Evolutionary conservation across 1,284 basidiomycete genomes (phyloP).

Genomic region (Golubevia sp.): DNA sequence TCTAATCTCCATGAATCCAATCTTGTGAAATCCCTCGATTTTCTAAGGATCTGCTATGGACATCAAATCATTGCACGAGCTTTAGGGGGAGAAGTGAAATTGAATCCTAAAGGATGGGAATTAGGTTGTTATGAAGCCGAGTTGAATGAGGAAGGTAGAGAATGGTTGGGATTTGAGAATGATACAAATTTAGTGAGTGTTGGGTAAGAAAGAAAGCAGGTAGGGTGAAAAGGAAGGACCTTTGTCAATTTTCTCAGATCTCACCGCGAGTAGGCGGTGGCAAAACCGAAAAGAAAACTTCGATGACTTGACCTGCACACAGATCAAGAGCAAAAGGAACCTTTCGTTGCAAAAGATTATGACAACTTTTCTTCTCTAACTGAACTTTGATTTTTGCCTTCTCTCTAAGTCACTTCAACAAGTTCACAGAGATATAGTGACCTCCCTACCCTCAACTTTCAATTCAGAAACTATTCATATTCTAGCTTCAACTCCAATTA

Average conservation of each 20-base stretch:
- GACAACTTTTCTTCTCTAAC: too few relatives aligned
- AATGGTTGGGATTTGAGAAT: constrained; percentile 28
- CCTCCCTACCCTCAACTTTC: constrained; percentile 31
- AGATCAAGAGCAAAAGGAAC: too few relatives aligned
- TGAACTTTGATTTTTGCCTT: neutral
- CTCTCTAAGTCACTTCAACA: constrained; percentile 35
- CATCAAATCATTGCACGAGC: constrained; percentile 55
- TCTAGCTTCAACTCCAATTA: constrained; percentile 37
- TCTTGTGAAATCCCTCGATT: neutral
- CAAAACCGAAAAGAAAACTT: too few relatives aligned
- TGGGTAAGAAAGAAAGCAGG: constrained; percentile 11
- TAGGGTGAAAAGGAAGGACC: neutral
- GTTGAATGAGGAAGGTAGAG: constrained; percentile 36
- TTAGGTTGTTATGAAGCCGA: constrained; percentile 9
- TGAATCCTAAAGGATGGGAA: constrained; percentile 48
- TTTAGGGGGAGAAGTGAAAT: constrained; percentile 40
- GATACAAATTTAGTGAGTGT: constrained; percentile 15
- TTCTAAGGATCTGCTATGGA: constrained; percentile 57
- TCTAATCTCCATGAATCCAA: neutral
- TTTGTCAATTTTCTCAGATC: too few relatives aligned
- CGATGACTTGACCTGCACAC: too few relatives aligned
- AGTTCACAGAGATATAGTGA: constrained; percentile 44
- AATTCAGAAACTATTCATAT: constrained; percentile 30
- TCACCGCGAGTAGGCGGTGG: neutral
- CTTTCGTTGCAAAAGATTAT: too few relatives aligned